These are phyloP conservation scores for Trebouxia sp. DNA, from an alignment of 139 green algal genomes.

Conservation along the genomic window DNA sequence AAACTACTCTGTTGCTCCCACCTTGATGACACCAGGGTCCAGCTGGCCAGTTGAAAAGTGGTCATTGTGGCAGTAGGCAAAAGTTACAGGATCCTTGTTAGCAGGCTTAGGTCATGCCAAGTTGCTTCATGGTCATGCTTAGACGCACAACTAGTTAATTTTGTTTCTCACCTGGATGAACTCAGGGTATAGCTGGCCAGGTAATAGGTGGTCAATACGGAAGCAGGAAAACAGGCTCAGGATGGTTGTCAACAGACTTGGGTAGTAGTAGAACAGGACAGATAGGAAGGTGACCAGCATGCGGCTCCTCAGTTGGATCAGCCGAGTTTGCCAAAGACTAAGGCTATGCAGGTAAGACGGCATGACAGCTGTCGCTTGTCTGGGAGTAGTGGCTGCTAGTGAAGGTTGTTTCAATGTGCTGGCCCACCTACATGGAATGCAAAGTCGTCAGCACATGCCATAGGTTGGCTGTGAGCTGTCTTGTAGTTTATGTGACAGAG, in stretches of 20 bases:
- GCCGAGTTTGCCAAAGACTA: background rate
- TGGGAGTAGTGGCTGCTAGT: background rate
- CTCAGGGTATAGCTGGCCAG: background rate
- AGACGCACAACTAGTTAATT: background rate
- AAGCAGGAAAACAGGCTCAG: slow-evolving; percentile 18
- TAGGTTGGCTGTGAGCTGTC: background rate
- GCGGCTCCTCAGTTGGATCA: background rate
- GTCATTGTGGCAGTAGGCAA: too few relatives aligned
- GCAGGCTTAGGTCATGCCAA: background rate
- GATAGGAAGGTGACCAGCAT: background rate
- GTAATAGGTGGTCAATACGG: background rate
- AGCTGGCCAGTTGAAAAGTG: too few relatives aligned
- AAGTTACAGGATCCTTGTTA: too few relatives aligned
- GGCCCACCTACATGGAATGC: background rate
- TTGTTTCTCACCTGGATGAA: background rate
- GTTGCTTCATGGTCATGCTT: background rate
- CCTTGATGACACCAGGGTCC: too few relatives aligned
- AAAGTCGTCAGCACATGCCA: background rate
- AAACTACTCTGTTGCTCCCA: too few relatives aligned
- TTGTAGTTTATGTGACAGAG: background rate
- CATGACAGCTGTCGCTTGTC: background rate
- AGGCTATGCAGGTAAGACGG: background rate
- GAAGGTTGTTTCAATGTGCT: background rate
- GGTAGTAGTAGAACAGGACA: background rate
- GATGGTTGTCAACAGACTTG: slow-evolving; percentile 3